These are phyloP conservation scores for Bruguiera parviflora DNA, from an alignment of 345 rosid species.

Conservation along the genomic window DNA sequence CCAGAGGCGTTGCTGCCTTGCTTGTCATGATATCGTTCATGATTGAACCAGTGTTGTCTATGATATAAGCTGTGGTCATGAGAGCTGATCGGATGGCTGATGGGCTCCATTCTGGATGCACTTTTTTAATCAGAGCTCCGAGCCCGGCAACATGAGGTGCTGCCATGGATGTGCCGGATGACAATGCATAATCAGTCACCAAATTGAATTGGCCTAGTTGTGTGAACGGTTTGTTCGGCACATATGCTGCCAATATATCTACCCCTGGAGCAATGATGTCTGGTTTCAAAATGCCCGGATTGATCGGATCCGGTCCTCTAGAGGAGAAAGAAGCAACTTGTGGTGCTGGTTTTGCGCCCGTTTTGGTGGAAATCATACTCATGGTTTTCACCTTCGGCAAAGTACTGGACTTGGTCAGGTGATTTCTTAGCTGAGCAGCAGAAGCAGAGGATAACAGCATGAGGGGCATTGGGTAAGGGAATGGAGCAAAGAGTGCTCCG, in stretches of 20 bases:
- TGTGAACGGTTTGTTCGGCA: background rate
- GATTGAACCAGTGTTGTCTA: constrained; percentile 22
- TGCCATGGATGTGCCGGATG: constrained; percentile 35
- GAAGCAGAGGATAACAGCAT: constrained; percentile 18
- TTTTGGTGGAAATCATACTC: constrained; percentile 30
- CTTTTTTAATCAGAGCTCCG: constrained; percentile 17
- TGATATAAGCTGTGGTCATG: constrained; percentile 30
- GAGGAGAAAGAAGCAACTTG: constrained; percentile 59
- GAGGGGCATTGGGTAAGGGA: constrained; percentile 23
- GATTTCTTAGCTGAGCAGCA: constrained; percentile 14
- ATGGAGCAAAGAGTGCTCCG: background rate
- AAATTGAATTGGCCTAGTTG: constrained; percentile 25
- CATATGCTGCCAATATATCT: background rate
- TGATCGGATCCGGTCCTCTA: constrained; percentile 55
- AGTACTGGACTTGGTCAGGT: background rate
- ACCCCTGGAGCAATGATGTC: constrained; percentile 48
- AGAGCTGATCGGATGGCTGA: constrained; percentile 27
- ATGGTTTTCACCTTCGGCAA: constrained; percentile 26
- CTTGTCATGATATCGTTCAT: constrained; percentile 20
- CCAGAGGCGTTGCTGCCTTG: constrained; percentile 38
- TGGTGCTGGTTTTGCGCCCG: constrained; percentile 45
- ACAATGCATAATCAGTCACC: constrained; percentile 36
- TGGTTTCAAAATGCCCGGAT: constrained; percentile 37
- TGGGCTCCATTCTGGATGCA: constrained; percentile 26
- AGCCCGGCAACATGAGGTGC: constrained; percentile 25